Conservation (phyloP, 2,329 filamentous ascomycete genomes). For the Xylaria sp. region DNA sequence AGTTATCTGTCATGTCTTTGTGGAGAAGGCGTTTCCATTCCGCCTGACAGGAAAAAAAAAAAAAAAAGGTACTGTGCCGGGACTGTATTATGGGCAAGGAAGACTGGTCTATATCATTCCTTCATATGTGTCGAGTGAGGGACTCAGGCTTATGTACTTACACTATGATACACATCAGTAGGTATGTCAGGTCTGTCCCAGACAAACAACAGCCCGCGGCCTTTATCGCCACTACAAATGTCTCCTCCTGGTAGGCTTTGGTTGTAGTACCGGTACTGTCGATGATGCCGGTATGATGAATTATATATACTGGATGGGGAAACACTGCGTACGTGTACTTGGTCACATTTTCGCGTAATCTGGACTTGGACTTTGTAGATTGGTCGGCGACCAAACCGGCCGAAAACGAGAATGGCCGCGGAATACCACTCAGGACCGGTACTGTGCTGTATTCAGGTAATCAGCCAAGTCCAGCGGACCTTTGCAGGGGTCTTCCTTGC, state of each 20-base stretch:
- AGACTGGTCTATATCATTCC: too few relatives aligned
- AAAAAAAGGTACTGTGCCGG: background rate
- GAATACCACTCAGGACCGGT: conserved; percentile 1
- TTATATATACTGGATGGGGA: conserved; percentile 13
- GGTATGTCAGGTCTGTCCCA: too few relatives aligned
- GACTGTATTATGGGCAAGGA: too few relatives aligned
- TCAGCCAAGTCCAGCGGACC: conserved; percentile 12
- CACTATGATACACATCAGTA: too few relatives aligned
- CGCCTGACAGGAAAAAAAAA: background rate
- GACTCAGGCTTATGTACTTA: too few relatives aligned
- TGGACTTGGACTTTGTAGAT: conserved; percentile 14
- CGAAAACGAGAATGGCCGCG: conserved; percentile 8
- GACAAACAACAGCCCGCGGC: background rate
- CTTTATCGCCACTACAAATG: background rate
- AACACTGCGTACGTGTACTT: conserved; percentile 10
- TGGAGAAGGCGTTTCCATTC: conserved; percentile 1
- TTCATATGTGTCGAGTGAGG: too few relatives aligned
- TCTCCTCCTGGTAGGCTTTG: too few relatives aligned
- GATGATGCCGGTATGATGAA: background rate
- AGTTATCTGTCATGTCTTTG: conserved; percentile 18
- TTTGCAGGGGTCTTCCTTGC: conserved; percentile 14
- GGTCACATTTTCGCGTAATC: background rate
- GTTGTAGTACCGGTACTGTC: too few relatives aligned
- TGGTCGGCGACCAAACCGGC: conserved; percentile 45
- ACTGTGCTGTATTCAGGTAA: conserved; percentile 1